These are phyloP conservation scores for Candida pseudocylindracea DNA, from an alignment of 1,139 yeast genomes.

Conservation along the genomic window DNA sequence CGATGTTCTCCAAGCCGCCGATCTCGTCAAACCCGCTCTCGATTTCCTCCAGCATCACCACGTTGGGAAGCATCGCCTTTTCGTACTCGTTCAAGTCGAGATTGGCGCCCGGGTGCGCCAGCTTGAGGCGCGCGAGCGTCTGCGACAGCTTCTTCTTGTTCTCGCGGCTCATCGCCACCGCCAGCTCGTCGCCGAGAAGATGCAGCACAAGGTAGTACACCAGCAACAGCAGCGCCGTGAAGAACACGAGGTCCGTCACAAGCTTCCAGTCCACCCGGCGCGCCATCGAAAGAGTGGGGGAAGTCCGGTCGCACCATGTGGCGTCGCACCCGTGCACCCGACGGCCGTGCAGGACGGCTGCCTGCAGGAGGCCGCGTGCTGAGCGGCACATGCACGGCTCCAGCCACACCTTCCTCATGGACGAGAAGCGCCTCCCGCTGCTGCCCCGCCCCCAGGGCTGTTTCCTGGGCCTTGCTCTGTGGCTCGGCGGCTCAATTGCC, in stretches of 20 bases:
- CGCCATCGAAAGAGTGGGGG: no score
- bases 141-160: conserved; percentile 44
- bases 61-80: conserved; percentile 47
- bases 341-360: no score
- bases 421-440: no score
- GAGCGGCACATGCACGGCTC: no score
- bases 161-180: conserved; percentile 32
- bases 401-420: no score
- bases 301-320: no score
- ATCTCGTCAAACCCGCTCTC: conserved; percentile 54
- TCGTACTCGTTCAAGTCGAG: conserved; percentile 57
- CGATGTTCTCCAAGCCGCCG: conserved; percentile 69
- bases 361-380: no score
- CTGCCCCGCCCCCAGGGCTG: no score
- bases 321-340: no score
- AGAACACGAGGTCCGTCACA: conserved; percentile 10
- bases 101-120: conserved; percentile 34
- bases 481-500: no score
- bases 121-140: conserved; percentile 35
- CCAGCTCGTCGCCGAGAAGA: conserved; percentile 23
- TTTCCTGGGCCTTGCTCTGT: no score
- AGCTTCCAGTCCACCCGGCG: no score
- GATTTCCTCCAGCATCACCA: conserved; percentile 71
- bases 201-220: conserved; percentile 49
- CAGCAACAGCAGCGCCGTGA: conserved; percentile 69